Base-by-base conservation (phyloP, 2,329 filamentous ascomycete species). In the Juglanconis oblonga region DNA sequence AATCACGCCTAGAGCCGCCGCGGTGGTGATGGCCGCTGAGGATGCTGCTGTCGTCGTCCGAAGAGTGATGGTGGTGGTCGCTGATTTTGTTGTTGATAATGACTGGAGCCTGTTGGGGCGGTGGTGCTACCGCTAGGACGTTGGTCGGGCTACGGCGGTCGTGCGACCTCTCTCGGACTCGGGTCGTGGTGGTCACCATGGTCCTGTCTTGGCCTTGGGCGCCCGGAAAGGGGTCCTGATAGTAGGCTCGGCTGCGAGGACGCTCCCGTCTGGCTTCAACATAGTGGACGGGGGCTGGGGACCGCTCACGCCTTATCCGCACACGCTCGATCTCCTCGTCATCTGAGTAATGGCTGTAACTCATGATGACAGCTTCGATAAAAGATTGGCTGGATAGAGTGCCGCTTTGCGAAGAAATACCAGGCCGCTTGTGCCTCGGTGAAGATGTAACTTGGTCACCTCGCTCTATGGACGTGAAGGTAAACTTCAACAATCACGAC, bases 71-170 rank as follows among this genome's bases (percentile, higher is more conserved):
- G 45, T 68, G 63, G 59, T 75, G 70, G 14, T 68, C 72, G 55
- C 77, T 79, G 59, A 83, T 80, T 59, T 76, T 76, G 69, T 85
- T 86, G 67, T 85, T 83, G 69, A 86, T 85, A 55, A 86, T 79
- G 52, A 86, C 76, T 1, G 82, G 81, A 17, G 68, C 71, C 9
- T 69, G 69, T 6, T 72, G 67, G 38, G 66, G 68, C 33, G 69
- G 67, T 53, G 63, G 68, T 17, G 69, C 66, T 17, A 67, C 68
- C 64, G 58, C 63, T 67, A 54, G 57, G 48, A 66, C 69, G 6
- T 76, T 76, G 29, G 78, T 77, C 62, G 71, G 75, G 10, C 76
- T 75, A 17, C 76, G 76, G 38, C 79, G 77, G 63, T 82, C 80
- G 31, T 77, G 78, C 17, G 79, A 81, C 42, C 69, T 71, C 47